Evolutionary conservation across 129 eudicot species (phyloP).

Genomic region (Gnaphalium uliginosum): DNA sequence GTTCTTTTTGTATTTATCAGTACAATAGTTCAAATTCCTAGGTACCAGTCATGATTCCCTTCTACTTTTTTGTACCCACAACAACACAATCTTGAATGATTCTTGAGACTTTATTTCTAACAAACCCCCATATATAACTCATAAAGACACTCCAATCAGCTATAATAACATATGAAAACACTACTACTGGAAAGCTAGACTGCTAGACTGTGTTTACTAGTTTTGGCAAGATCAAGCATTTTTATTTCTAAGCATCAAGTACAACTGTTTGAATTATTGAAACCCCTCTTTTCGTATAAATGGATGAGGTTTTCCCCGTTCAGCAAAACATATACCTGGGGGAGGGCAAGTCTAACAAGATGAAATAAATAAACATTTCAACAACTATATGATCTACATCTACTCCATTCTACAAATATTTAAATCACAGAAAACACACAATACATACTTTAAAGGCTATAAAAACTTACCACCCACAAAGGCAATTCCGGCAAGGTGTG

Average conservation of each 20-base stretch:
- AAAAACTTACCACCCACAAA: slow-evolving; percentile 61
- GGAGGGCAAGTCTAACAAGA: not conserved
- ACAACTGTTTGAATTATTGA: not conserved
- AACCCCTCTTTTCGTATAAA: not conserved
- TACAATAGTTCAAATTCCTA: not conserved
- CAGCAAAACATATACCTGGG: too few species aligned
- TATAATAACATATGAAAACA: not conserved
- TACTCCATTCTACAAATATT: too few species aligned
- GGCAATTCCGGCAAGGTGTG: slow-evolving; percentile 51
- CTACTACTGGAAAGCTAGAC: not conserved
- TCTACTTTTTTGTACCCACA: not conserved
- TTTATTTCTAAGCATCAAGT: not conserved
- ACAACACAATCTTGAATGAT: too few species aligned
- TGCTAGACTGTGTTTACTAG: not conserved
- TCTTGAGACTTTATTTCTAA: not conserved
- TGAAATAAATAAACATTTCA: too few species aligned
- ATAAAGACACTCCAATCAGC: not conserved
- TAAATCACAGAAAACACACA: not conserved
- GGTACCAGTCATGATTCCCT: not conserved
- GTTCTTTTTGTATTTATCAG: not conserved
- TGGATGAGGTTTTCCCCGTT: not conserved
- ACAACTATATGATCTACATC: too few species aligned
- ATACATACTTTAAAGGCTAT: not conserved
- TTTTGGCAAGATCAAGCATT: not conserved
- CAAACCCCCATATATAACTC: not conserved